Conservation (phyloP, 768 basidiomycete genomes). For the Leccinum subgranulosum region DNA sequence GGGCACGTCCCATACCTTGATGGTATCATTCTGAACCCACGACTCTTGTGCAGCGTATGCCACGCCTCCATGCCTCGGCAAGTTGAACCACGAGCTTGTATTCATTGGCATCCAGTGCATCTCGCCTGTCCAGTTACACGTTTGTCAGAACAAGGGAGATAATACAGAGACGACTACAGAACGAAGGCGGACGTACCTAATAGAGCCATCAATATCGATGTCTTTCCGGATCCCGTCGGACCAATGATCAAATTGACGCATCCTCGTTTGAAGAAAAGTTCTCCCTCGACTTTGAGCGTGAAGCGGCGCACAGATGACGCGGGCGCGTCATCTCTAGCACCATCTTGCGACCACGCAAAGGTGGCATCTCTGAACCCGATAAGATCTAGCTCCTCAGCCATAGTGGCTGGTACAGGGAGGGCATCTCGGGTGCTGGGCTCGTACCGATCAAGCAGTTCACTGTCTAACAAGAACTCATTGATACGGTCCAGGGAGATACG, state of each 20-base stretch:
- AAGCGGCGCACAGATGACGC: background rate
- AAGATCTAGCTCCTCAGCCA: background rate
- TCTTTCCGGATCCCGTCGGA: slow-evolving; percentile 1
- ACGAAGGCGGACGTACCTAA: background rate
- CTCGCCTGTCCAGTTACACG: background rate
- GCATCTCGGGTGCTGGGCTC: background rate
- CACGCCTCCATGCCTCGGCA: background rate
- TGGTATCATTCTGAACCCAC: slow-evolving; percentile 5
- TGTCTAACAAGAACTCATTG: background rate
- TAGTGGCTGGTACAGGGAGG: background rate
- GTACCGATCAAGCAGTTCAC: slow-evolving; percentile 3
- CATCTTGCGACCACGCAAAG: slow-evolving; percentile 2
- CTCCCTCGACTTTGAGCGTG: background rate
- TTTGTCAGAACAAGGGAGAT: background rate
- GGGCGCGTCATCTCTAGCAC: background rate
- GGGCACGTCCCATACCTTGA: background rate
- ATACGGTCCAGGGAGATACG: slow-evolving; percentile 5
- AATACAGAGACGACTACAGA: background rate
- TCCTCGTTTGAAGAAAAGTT: slow-evolving; percentile 1
- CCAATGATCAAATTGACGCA: slow-evolving; percentile 2
- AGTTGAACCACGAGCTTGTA: background rate
- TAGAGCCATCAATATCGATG: slow-evolving; percentile 4
- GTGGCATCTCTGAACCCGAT: slow-evolving; percentile 1
- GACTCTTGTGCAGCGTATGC: slow-evolving; percentile 2
- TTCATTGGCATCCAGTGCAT: background rate